Evolutionary conservation across 1,139 yeast species (phyloP), one percentile per base, ranked within the genome.

Genomic region (Waltiozyma sp.): DNA sequence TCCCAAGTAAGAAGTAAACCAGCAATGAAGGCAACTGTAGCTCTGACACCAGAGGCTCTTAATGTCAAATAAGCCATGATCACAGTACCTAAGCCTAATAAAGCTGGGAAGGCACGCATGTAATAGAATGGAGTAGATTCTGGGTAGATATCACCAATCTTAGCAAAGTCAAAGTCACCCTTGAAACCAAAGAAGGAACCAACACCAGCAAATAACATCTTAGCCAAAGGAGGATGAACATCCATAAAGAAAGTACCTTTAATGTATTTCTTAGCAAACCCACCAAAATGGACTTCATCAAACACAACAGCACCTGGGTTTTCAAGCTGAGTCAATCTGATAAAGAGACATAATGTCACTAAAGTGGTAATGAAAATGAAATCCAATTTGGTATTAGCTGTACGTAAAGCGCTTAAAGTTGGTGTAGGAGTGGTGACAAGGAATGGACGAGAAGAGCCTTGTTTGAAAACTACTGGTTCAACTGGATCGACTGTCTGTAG

Each of bases 161-260:
- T 69, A 51, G 73, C 75, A 60, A 88, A 87, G 45, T 67, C 72
- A 57, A 86, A 86, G 54, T 76, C 78, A 41, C 95, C 95, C 41
- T 73, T 73, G 64, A 79, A 87, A 0, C 95, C 95, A 42, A 82
- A 87, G 28, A 83, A 50, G 39, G 73, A 64, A 1, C 77, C 89
- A 39, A 85, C 77, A 37, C 83, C 86, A 2, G 94, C 95, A 63
- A 75, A 84, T 45, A 88, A 64, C 85, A 88, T 78, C 64, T 87
- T 87, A 41, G 95, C 94, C 57, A 87, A 71, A 4, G 96, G 96
- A 24, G 96, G 96, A 61, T 88, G 96, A 44, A 87, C 95, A 63
- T 88, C 96, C 85, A 88, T 81, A 65, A 88, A 87, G 63, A 72
- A 85, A 19, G 64, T 65, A 36, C 91, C 88, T 50, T 70, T 66